phyloP scores from a whole-genome alignment of 495 filamentous ascomycete genomes.

The Durotheca rogersii region DNA sequence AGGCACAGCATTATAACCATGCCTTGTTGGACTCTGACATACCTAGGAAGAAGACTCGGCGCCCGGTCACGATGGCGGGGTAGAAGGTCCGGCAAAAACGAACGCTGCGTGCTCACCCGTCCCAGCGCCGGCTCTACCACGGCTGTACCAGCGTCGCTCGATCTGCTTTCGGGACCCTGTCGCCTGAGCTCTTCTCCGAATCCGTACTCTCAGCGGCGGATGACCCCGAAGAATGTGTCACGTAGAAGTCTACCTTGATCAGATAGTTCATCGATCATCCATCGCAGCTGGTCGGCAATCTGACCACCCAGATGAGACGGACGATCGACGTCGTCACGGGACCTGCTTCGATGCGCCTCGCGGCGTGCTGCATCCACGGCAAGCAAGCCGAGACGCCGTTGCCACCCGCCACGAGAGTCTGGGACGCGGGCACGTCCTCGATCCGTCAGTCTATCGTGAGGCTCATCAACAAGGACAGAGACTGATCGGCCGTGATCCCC shows the following conservation, averaged over 20 bases:
- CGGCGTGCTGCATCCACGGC: conserved; percentile 66
- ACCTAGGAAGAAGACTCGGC: conserved; percentile 18
- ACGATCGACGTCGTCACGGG: conserved; percentile 69
- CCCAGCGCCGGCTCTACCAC: conserved; percentile 16
- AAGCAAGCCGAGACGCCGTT: conserved; percentile 76
- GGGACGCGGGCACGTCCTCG: conserved; percentile 52
- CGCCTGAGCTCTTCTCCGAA: conserved; percentile 17
- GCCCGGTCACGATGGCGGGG: conserved; percentile 15
- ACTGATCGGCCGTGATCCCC: conserved; percentile 51
- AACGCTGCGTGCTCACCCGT: conserved; percentile 13
- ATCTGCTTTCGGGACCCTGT: conserved; percentile 2
- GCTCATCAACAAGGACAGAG: conserved; percentile 69
- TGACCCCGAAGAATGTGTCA: conserved; percentile 11
- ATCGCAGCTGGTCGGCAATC: conserved; percentile 36
- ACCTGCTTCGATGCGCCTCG: conserved; percentile 68
- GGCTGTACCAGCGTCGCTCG: conserved; percentile 9
- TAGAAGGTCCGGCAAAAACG: conserved; percentile 17
- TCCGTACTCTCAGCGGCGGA: conserved; percentile 4
- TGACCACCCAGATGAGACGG: conserved; percentile 73
- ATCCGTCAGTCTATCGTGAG: conserved; percentile 77
- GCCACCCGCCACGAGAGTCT: conserved; percentile 73
- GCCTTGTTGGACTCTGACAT: conserved; percentile 2
- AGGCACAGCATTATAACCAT: not conserved
- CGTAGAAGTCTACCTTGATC: conserved; percentile 20
- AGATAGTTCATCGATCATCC: conserved; percentile 26